Base-by-base conservation (phyloP, 768 basidiomycete genomes). In the Trametes cinnabarina region DNA sequence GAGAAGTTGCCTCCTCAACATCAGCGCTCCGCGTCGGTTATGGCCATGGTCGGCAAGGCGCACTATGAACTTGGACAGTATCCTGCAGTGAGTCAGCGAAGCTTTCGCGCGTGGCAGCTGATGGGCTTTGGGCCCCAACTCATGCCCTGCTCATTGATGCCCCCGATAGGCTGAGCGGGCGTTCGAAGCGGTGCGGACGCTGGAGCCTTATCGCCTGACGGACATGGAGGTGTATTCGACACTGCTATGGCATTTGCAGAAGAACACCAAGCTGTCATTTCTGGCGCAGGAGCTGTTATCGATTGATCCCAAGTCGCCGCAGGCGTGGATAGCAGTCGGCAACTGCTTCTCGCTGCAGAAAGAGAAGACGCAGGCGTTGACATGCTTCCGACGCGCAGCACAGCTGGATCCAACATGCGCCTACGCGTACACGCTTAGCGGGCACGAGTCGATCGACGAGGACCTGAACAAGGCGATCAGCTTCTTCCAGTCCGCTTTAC, bases 171-270 rank as follows among this genome's bases (percentile, higher is more conserved):
- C 96, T 37, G 90, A 94, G 69, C 85, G 92, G 66, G 91, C 91
- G 20, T 98, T 95, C 78, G 82, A 83, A 63, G 82, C 85, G 17
- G 84, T 92, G 49, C 83, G 94, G 41, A 77, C 77, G n/a, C 76
- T 91, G 59, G 90, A 98, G 62, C 95, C 95, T n/a, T 90, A 92
- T 77, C 85, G 92, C 22, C 71, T 95, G 57, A 83, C 84, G 78
- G 91, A 94, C 71, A 94, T 97, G 92, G 95, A 98, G 73, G 84
- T 94, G 40, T 97, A 93, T 74, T 97, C 95, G 44, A 97, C 97
- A 25, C 81, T 96, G 34, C 77, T 98, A 43, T 99, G 96, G 96
- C 96, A 98, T 73, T 76, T 97, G 47, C 88, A 91, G 68, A 82
- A 85, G 63, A 84, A 83, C 62, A 85, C 94, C 51, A 83, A 89